A percentile compares a stretch with the other conserved stretches of the same genome.
Evolutionary conservation across 2,329 filamentous ascomycete genomes (phyloP).

Genomic region (Botrytis elliptica): DNA sequence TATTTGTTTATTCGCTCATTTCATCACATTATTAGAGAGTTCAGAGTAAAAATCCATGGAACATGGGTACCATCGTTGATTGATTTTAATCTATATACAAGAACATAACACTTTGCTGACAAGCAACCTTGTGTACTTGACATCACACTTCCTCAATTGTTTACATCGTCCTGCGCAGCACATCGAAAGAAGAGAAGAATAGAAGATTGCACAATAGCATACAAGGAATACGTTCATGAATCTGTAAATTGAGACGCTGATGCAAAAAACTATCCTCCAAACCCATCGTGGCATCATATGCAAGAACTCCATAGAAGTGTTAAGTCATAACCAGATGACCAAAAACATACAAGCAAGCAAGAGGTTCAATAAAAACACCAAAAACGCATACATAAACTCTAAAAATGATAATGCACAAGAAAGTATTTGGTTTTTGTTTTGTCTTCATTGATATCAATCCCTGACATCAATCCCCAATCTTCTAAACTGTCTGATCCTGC

Average conservation of each 20-base stretch:
- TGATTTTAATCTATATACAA: neutral
- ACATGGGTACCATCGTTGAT: neutral
- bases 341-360: slow-evolving; percentile 3
- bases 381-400: neutral
- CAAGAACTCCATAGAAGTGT: slow-evolving; percentile 1
- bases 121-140: neutral
- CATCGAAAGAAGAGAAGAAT: neutral
- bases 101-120: neutral
- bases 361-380: neutral
- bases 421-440: slow-evolving; percentile 9
- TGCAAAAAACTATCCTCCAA: neutral
- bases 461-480: slow-evolving; percentile 13
- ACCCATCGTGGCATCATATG: neutral
- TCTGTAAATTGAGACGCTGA: neutral
- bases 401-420: slow-evolving; percentile 9
- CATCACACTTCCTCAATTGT: neutral
- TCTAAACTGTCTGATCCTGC: slow-evolving; percentile 1
- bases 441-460: slow-evolving; percentile 20
- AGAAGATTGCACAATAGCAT: neutral
- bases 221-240: neutral
- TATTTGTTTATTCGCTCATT: neutral
- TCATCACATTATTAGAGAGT: neutral
- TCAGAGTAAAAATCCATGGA: neutral
- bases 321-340: neutral
- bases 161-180: neutral